phyloP scores from a whole-genome alignment of 2,329 filamentous ascomycete species.

The Epichloe typhina region DNA sequence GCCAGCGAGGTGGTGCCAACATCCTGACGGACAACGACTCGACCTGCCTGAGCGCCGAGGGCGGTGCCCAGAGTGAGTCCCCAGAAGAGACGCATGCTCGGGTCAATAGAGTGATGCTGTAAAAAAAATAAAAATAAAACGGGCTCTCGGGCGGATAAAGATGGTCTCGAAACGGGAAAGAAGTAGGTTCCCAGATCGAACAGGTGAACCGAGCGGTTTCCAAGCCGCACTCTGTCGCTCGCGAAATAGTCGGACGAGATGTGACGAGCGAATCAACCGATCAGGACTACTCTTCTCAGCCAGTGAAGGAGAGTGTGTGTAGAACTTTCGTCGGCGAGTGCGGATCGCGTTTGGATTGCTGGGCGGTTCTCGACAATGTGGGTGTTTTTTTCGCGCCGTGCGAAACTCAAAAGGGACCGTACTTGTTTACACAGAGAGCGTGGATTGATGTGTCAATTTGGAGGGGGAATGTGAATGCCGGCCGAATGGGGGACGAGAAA shows the following conservation, averaged over 20 bases:
- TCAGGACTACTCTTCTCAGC: neutral
- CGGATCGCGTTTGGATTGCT: neutral
- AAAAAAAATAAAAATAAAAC: neutral
- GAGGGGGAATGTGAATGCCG: neutral
- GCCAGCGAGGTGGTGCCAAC: neutral
- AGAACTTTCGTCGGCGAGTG: neutral
- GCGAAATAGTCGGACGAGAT: too few species aligned
- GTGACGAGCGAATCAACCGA: neutral
- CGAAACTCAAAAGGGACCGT: neutral
- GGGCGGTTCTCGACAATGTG: neutral
- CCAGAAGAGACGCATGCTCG: conserved; percentile 11
- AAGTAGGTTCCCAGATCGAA: too few species aligned
- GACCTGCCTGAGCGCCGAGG: conserved; percentile 9
- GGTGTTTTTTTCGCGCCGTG: neutral
- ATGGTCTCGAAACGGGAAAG: neutral
- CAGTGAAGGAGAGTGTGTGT: neutral
- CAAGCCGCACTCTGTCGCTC: too few species aligned
- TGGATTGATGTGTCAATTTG: neutral
- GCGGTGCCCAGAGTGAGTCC: conserved; percentile 12
- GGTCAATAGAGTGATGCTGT: conserved; percentile 3
- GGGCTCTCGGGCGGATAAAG: neutral
- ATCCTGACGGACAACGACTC: conserved; percentile 3
- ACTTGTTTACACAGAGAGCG: neutral
- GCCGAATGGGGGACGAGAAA: neutral
- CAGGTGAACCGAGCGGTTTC: too few species aligned